Percentiles rank a stretch among this genome's conserved stretches.
Evolutionary conservation across 768 basidiomycete species (phyloP).

Genomic region (Albatrellus ellisii): DNA sequence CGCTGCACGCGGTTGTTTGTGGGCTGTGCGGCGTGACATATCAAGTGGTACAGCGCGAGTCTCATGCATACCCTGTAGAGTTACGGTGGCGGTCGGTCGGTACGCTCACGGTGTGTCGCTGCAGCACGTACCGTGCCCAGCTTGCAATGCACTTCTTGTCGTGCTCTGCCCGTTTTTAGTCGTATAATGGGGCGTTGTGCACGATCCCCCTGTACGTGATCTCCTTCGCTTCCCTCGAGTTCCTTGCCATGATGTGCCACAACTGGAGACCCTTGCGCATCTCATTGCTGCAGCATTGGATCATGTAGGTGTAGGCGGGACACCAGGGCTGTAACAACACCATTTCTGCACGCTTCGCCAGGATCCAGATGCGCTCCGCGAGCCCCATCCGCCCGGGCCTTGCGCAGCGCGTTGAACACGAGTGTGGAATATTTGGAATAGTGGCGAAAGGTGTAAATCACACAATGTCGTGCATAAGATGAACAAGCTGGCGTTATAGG

Average conservation of each 20-base stretch:
- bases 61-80: not conserved
- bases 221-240: too few species aligned
- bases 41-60: not conserved
- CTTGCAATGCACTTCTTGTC: not conserved
- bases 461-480: too few species aligned
- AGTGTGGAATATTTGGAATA: conserved; percentile 51
- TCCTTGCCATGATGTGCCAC: not conserved
- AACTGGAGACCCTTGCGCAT: conserved; percentile 14
- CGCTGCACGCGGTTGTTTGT: not conserved
- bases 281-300: conserved; percentile 43
- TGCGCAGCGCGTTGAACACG: conserved; percentile 47
- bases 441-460: too few species aligned
- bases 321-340: conserved; percentile 30
- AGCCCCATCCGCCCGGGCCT: conserved; percentile 38
- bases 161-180: too few species aligned
- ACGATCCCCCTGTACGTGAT: too few species aligned
- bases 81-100: not conserved
- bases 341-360: conserved; percentile 45
- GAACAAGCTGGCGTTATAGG: too few species aligned
- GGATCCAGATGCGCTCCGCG: conserved; percentile 51
- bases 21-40: not conserved
- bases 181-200: too few species aligned
- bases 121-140: not conserved
- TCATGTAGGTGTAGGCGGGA: conserved; percentile 63
- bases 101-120: not conserved